Percentiles rank a stretch among this genome's conserved stretches.
Evolutionary conservation across 108 stramenopile genomes (phyloP).

Genomic region (Cyclotella cryptica): DNA sequence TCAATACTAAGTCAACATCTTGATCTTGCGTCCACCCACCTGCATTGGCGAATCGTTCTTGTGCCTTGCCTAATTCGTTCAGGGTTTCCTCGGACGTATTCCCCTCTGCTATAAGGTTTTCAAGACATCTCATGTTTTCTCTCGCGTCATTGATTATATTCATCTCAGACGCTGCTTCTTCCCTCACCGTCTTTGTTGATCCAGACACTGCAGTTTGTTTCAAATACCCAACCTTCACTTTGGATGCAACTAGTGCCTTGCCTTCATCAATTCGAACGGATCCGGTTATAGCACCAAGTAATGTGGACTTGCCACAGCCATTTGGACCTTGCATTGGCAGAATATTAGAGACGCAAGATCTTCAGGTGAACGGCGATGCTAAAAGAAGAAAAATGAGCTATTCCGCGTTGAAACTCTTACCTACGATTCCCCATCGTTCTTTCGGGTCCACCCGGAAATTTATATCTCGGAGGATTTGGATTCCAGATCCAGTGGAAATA

Average conservation of each 20-base stretch:
- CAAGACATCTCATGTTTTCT: slow-evolving; percentile 49
- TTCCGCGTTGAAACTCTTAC: slow-evolving; percentile 4
- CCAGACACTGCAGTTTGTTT: slow-evolving; percentile 90
- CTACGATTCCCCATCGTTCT: slow-evolving; percentile 80
- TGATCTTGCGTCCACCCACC: slow-evolving; percentile 93
- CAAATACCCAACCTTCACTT: slow-evolving; percentile 79
- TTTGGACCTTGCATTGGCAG: slow-evolving; percentile 33
- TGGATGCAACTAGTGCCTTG: slow-evolving; percentile 59
- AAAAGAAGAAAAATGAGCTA: neutral
- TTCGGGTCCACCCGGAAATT: slow-evolving; percentile 82
- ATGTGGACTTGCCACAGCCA: slow-evolving; percentile 66
- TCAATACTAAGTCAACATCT: slow-evolving; percentile 80
- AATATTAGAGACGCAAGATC: neutral
- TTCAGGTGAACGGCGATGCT: neutral
- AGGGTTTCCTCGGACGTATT: slow-evolving; percentile 72
- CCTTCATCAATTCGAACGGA: slow-evolving; percentile 68
- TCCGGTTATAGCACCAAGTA: slow-evolving; percentile 72
- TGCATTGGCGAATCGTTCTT: slow-evolving; percentile 67
- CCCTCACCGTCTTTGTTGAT: slow-evolving; percentile 81
- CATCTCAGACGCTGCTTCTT: slow-evolving; percentile 93
- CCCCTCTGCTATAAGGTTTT: slow-evolving; percentile 51
- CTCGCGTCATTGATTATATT: slow-evolving; percentile 64
- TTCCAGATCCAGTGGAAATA: slow-evolving; percentile 67
- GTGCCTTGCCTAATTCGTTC: slow-evolving; percentile 66
- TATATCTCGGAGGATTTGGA: slow-evolving; percentile 61